Evolutionary conservation across 805 yeast genomes (phyloP).

Genomic region (Lipomyces chichibuensis): DNA sequence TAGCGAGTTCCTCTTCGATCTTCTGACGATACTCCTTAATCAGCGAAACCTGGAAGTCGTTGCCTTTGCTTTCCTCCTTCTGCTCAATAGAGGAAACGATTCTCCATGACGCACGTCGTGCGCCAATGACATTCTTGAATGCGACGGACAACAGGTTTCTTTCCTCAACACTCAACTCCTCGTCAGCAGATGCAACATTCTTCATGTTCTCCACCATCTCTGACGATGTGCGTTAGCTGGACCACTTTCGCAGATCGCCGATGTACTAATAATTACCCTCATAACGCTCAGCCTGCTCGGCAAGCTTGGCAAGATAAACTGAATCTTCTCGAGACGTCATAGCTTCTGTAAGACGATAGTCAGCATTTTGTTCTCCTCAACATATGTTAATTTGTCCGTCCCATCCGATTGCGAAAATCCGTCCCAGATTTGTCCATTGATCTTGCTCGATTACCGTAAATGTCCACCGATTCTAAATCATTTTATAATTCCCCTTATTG

Average conservation of each 20-base stretch:
- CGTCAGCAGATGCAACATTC: slow-evolving; percentile 93
- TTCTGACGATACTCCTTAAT: slow-evolving; percentile 93
- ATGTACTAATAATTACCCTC: slow-evolving; percentile 73
- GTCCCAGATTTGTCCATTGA: neutral
- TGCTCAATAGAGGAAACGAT: slow-evolving; percentile 97
- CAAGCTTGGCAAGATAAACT: slow-evolving; percentile 94
- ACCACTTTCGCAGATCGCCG: neutral
- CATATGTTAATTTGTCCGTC: neutral
- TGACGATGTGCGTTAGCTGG: slow-evolving; percentile 4
- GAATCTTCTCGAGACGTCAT: slow-evolving; percentile 65
- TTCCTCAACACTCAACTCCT: slow-evolving; percentile 95
- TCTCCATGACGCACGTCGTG: slow-evolving; percentile 99
- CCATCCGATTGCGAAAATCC: neutral
- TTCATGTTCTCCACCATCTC: slow-evolving; percentile 88
- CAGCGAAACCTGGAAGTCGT: slow-evolving; percentile 83
- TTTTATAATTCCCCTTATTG: neutral
- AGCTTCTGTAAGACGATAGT: neutral
- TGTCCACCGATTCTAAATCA: neutral
- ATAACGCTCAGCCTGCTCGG: slow-evolving; percentile 99
- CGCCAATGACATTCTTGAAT: slow-evolving; percentile 97
- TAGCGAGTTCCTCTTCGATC: slow-evolving; percentile 88
- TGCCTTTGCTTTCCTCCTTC: slow-evolving; percentile 95
- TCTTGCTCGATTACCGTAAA: neutral
- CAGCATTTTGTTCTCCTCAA: neutral
- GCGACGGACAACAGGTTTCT: slow-evolving; percentile 97